Conservation (phyloP, 495 filamentous ascomycete genomes). For the Aspergillus heteromorphus region DNA sequence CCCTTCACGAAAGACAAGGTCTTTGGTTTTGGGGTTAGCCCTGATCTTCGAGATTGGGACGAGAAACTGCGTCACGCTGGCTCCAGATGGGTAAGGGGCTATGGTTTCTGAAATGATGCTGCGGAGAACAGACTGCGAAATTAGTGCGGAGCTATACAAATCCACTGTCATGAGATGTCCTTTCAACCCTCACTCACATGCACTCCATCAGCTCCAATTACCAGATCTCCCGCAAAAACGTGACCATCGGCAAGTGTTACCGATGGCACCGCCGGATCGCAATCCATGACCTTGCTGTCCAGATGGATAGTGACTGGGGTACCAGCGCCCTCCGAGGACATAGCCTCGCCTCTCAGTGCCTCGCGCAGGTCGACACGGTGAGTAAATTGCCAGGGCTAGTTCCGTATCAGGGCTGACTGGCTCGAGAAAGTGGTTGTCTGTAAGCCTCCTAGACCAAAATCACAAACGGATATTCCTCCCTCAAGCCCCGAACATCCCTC, state of each 20-base stretch:
- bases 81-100: background rate
- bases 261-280: background rate
- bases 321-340: background rate
- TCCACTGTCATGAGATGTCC: background rate
- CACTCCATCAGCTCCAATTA: conserved; percentile 6
- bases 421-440: no score
- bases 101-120: background rate
- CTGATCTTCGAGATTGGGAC: background rate
- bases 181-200: background rate
- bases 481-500: background rate
- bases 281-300: background rate
- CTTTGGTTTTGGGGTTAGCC: conserved; percentile 15
- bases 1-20: conserved; percentile 23
- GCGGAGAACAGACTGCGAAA: background rate
- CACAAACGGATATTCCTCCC: background rate
- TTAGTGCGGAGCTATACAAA: background rate
- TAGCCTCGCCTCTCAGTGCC: background rate
- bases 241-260: background rate
- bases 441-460: background rate
- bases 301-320: background rate
- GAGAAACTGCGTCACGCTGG: conserved; percentile 1
- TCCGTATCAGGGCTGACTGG: no score
- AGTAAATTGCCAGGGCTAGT: conserved; percentile 4
- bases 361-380: conserved; percentile 2
- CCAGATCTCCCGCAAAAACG: background rate